Evolutionary conservation across 1,139 yeast species (phyloP).

Genomic region (Debaryomyces sp.): DNA sequence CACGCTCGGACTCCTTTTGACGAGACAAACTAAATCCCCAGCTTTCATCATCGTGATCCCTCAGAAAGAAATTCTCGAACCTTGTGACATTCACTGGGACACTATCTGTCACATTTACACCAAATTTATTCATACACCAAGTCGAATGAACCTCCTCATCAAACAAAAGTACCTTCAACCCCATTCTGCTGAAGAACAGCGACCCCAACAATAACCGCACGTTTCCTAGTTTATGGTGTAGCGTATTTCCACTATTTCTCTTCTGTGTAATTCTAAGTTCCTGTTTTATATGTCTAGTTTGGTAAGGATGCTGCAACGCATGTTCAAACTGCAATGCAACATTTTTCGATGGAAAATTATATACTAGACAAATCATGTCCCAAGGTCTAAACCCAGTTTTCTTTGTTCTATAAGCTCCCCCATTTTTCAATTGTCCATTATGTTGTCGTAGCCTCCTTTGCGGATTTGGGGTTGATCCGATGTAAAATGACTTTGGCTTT

Average conservation of each 20-base stretch:
- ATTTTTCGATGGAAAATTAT: constrained; percentile 71
- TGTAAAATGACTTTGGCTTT: constrained; percentile 59
- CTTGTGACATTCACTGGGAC: constrained; percentile 13
- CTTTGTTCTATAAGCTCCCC: constrained; percentile 73
- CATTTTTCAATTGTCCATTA: constrained; percentile 62
- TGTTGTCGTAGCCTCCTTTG: constrained; percentile 70
- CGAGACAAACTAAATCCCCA: neutral
- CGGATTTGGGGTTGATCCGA: constrained; percentile 83
- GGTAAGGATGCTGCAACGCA: constrained; percentile 76
- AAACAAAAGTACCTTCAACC: constrained; percentile 43
- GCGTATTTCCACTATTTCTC: constrained; percentile 35
- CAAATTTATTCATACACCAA: constrained; percentile 35
- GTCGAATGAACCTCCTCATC: constrained; percentile 23
- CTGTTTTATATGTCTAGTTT: constrained; percentile 58
- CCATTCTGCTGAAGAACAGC: constrained; percentile 44
- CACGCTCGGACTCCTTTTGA: neutral
- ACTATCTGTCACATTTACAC: constrained; percentile 16
- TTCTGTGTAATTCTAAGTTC: constrained; percentile 27
- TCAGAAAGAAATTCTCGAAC: constrained; percentile 14
- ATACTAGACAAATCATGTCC: constrained; percentile 63
- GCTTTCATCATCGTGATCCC: neutral
- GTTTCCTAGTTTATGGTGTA: constrained; percentile 56
- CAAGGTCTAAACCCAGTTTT: constrained; percentile 65
- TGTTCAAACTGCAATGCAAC: constrained; percentile 75
- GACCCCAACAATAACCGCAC: constrained; percentile 47